Evolutionary conservation across 169 alveolate species (phyloP), one percentile per base, ranked within the genome.

Genomic region (Plasmodium relictum): DNA sequence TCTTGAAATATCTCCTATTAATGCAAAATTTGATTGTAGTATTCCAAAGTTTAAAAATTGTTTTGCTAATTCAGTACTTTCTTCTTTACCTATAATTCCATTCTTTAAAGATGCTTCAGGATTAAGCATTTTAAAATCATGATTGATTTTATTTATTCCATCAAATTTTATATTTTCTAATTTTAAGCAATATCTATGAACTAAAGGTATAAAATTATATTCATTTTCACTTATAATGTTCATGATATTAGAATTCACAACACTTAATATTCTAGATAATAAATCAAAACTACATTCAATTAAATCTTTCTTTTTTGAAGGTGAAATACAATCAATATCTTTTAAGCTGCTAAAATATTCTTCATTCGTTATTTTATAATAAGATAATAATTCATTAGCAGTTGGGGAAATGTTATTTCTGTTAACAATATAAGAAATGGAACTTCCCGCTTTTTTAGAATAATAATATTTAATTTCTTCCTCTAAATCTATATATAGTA

Each of bases 1-100:
- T 63, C 92, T 37, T n/a, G 92, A 87, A 31, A 87, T 87, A 65
- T 87, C 92, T 58, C 92, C 92, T 62, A 87, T 87, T 31, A 87
- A 50, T 22, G 92, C 92, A 87, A 87, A 87, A 73, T 73, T 73
- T 4, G 92, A 73, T 39, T 87, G 92, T 65, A 73, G 58, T 31
- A 87, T 74, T n/a, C 88, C 92, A 87, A 65, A 73, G 52, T 73
- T 73, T 59, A 73, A 65, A 71, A 87, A 74, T 2, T 63, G 73
- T 50, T 87, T 74, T 6, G 92, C 88, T 56, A 73, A 65, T 54
- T 73, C 88, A 14, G 73, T 65, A 39, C 50, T 42, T 20, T 73
- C 92, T 41, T 63, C 65, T 58, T 73, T 42, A 14, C 26, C 42
- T 18, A 74, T 26, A 6, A 74, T 26, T 6, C 78, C 76, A 31